These are phyloP conservation scores for Sclerotinia trifoliorum DNA, from an alignment of 2,329 filamentous ascomycete genomes.

Conservation along the genomic window DNA sequence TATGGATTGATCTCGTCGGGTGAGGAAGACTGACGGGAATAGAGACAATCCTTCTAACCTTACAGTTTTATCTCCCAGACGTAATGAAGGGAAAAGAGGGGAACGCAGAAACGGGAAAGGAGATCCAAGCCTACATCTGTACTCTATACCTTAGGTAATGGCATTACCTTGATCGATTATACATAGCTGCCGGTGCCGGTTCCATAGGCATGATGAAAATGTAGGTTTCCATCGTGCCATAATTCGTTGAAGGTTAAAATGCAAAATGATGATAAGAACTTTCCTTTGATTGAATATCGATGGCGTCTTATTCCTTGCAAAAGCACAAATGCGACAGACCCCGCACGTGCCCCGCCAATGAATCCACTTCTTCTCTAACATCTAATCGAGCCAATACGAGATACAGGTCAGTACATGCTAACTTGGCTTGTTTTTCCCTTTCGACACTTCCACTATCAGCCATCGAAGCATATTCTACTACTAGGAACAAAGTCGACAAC, in stretches of 20 bases:
- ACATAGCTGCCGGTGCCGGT: neutral
- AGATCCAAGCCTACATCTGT: neutral
- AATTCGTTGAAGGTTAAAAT: slow-evolving; percentile 2
- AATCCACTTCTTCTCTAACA: neutral
- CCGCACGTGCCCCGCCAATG: slow-evolving; percentile 10
- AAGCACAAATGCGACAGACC: slow-evolving; percentile 14
- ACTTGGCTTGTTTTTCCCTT: neutral
- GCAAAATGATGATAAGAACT: neutral
- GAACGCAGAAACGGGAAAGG: no score
- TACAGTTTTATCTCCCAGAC: neutral
- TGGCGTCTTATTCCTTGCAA: slow-evolving; percentile 28
- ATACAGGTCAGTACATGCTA: no score
- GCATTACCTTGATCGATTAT: neutral
- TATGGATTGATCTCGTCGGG: neutral
- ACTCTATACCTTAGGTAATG: slow-evolving; percentile 10
- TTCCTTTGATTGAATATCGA: slow-evolving; percentile 28
- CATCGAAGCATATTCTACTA: neutral
- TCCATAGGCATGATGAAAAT: slow-evolving; percentile 5
- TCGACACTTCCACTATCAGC: neutral
- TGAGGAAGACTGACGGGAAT: neutral
- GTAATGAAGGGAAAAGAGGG: neutral
- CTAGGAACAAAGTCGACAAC: slow-evolving; percentile 10
- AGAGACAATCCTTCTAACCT: neutral
- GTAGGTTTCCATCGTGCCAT: slow-evolving; percentile 8
- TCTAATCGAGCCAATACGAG: neutral